phyloP scores from a whole-genome alignment of 805 yeast species.

The Metschnikowia baotianmanensis region DNA sequence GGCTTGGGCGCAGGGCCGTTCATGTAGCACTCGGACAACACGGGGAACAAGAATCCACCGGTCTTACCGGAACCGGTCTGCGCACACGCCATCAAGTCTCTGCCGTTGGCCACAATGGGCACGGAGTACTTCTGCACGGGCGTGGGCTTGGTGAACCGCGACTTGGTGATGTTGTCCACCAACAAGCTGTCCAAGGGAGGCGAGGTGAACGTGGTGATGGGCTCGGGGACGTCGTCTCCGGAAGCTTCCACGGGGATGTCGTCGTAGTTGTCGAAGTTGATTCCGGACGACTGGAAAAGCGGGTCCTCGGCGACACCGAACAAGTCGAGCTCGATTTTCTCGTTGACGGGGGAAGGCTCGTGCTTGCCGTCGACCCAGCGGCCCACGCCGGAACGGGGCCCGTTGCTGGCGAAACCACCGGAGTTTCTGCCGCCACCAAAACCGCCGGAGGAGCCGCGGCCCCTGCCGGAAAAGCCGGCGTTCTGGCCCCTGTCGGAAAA shows the following conservation, averaged over 20 bases:
- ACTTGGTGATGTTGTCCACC: slow-evolving; percentile 80
- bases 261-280: slow-evolving; percentile 97
- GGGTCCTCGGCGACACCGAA: slow-evolving; percentile 81
- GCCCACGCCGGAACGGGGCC: slow-evolving; percentile 66
- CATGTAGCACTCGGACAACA: slow-evolving; percentile 83
- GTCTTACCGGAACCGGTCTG: slow-evolving; percentile 99
- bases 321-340: slow-evolving; percentile 69
- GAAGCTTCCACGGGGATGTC: slow-evolving; percentile 98
- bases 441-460: slow-evolving; percentile 28
- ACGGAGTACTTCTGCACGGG: slow-evolving; percentile 94
- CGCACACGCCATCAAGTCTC: slow-evolving; percentile 97
- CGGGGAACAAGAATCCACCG: slow-evolving; percentile 99
- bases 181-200: slow-evolving; percentile 89
- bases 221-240: slow-evolving; percentile 93
- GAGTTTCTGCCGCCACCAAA: slow-evolving; percentile 26
- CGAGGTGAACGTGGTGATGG: slow-evolving; percentile 79
- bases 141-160: slow-evolving; percentile 93
- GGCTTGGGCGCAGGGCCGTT: slow-evolving; percentile 75
- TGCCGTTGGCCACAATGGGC: slow-evolving; percentile 83
- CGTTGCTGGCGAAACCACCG: slow-evolving; percentile 18
- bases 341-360: slow-evolving; percentile 72
- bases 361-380: slow-evolving; percentile 85
- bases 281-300: slow-evolving; percentile 86
- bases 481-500: slow-evolving; percentile 4
- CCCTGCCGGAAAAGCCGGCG: slow-evolving; percentile 26